Base-by-base conservation (phyloP, 495 filamentous ascomycete species). In the Acidiella bohemica region DNA sequence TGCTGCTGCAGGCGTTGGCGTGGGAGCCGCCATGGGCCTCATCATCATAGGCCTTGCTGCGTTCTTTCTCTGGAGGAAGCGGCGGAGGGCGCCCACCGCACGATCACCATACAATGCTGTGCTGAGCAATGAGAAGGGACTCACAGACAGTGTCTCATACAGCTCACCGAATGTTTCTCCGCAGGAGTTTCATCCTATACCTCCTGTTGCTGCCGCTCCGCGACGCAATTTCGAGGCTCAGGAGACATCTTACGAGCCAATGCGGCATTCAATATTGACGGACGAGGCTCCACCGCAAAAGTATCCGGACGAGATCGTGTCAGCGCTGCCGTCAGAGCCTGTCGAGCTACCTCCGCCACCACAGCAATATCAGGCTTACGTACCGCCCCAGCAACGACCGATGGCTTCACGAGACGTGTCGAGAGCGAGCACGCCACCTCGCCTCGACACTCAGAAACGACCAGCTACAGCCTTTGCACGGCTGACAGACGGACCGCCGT, bases 131-230 rank as follows among this genome's bases (percentile, higher is more conserved):
- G 42, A 44, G 18, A 44, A 44, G 27, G 27, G 42, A 7, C 13
- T 10, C 4, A 3, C 3, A 1, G 42, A 44, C 12, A 43, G 41
- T 16, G 32, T n/a, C 5, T 38, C 33, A 32, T 44, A 44, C 28
- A 31, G 34, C 26, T 31, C 33, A 9, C 33, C 42, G 12, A 5
- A 16, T 9, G 32, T 44, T 16, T 14, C 20, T 9, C 22, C 33
- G 5, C 42, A 39, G 12, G 33, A 44, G 33, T 20, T 44, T 18
- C 42, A 39, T n/a, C 16, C 23, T 2, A 29, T 44, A 34, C 8
- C 7, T 21, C 26, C 42, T 13, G 27, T n/a, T n/a, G n/a, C n/a
- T n/a, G n/a, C n/a, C n/a, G n/a, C n/a, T n/a, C n/a, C n/a, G n/a
- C n/a, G n/a, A n/a, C n/a, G n/a, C n/a, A n/a, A n/a, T n/a, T n/a